phyloP scores from a whole-genome alignment of 2,329 filamentous ascomycete species.

The Bipolaris bicolor region DNA sequence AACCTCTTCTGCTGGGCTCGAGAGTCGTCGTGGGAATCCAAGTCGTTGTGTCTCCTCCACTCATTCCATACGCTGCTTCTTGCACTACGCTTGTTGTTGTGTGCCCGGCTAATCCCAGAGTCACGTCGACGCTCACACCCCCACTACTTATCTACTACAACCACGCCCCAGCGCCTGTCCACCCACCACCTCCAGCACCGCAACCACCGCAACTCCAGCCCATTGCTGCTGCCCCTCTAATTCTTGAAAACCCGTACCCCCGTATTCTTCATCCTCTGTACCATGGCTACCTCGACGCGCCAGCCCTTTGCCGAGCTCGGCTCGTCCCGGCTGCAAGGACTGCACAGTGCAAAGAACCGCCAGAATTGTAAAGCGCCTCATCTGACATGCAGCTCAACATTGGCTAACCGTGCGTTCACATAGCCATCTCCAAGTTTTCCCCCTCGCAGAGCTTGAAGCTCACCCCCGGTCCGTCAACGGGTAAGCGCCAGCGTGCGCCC shows the following conservation, averaged over 20 bases:
- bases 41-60: background rate
- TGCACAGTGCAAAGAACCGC: conserved; percentile 78
- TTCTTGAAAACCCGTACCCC: conserved; percentile 1
- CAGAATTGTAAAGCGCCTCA: conserved; percentile 62
- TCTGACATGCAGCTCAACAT: background rate
- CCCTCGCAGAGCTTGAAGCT: conserved; percentile 39
- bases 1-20: background rate
- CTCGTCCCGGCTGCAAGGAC: conserved; percentile 69
- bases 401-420: conserved; percentile 29
- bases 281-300: conserved; percentile 58
- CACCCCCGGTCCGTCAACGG: conserved; percentile 34
- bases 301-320: conserved; percentile 79
- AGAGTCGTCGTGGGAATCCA: background rate
- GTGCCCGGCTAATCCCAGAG: conserved; percentile 8
- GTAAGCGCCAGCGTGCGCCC: conserved; percentile 55
- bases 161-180: conserved; percentile 10
- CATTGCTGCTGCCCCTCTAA: background rate
- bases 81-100: conserved; percentile 6
- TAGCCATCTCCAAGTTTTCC: conserved; percentile 45
- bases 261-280: conserved; percentile 11
- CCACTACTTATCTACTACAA: conserved; percentile 9
- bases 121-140: conserved; percentile 17
- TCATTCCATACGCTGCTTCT: background rate
- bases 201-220: background rate
- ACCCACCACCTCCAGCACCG: conserved; percentile 9